A percentile compares a stretch with the other conserved stretches of the same genome.
Conservation (phyloP, 2,329 filamentous ascomycete genomes). For the Fusarium sambucinum region DNA sequence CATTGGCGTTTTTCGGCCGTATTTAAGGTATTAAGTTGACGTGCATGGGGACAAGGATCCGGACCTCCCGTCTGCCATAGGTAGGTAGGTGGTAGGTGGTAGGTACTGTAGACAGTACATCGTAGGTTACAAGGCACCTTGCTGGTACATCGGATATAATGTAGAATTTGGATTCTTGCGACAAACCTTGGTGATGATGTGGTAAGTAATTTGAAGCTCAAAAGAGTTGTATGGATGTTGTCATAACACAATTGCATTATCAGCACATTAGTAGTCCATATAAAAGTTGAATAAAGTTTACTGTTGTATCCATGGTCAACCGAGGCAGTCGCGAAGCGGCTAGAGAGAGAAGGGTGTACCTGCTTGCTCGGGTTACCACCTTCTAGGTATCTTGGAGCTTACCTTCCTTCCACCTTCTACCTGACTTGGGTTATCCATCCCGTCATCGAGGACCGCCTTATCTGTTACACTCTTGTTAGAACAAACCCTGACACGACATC, state of each 20-base stretch:
- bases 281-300: constrained; percentile 14
- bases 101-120: neutral
- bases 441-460: constrained; percentile 12
- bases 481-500: neutral
- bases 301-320: neutral
- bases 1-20: constrained; percentile 19
- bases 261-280: neutral
- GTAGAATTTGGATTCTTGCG: neutral
- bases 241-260: neutral
- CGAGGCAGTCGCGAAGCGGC: constrained; percentile 11
- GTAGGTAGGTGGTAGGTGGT: too few relatives aligned
- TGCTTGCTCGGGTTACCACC: neutral
- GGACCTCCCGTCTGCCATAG: constrained; percentile 6
- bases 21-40: constrained; percentile 24
- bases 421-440: neutral
- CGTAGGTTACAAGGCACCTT: constrained; percentile 1
- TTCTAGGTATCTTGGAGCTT: constrained; percentile 6
- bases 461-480: neutral
- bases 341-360: neutral
- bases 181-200: neutral
- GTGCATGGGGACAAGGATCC: constrained; percentile 23
- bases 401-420: neutral
- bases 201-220: neutral
- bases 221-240: neutral
- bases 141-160: neutral